phyloP scores from a whole-genome alignment of 805 yeast species.

The Saturnispora silvae region DNA sequence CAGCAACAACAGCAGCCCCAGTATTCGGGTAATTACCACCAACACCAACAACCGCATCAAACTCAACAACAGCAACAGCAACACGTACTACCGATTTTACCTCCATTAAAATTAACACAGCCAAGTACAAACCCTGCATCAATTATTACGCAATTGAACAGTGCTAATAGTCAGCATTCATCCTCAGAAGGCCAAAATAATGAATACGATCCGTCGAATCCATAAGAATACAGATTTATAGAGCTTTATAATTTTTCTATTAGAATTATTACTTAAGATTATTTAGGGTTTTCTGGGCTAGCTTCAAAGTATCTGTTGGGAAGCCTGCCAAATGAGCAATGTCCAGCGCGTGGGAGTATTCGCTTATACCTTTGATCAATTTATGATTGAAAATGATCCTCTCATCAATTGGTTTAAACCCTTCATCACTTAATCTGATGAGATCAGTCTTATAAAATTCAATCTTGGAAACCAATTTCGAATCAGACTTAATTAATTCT shows the following conservation, averaged over 20 bases:
- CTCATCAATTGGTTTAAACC: slow-evolving; percentile 19
- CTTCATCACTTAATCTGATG: slow-evolving; percentile 4
- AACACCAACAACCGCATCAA: not conserved
- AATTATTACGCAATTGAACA: slow-evolving; percentile 12
- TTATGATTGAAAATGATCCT: slow-evolving; percentile 42
- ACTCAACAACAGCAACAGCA: not conserved
- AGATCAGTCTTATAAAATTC: slow-evolving; percentile 21
- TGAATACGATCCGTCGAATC: slow-evolving; percentile 17
- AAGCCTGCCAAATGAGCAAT: slow-evolving; percentile 76
- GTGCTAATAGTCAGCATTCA: slow-evolving; percentile 2
- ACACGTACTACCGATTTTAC: slow-evolving; percentile 4
- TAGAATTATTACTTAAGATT: slow-evolving; percentile 11
- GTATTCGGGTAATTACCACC: slow-evolving; percentile 1
- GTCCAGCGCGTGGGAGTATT: slow-evolving; percentile 63
- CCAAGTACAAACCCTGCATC: slow-evolving; percentile 9
- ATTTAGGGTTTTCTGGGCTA: slow-evolving; percentile 41
- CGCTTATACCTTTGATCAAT: slow-evolving; percentile 57
- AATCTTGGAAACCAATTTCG: slow-evolving; percentile 18
- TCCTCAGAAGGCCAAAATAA: no score
- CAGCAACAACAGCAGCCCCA: slow-evolving; percentile 7
- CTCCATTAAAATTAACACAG: slow-evolving; percentile 5
- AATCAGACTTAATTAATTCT: slow-evolving; percentile 27
- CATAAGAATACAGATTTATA: not conserved
- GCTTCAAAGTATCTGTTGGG: slow-evolving; percentile 45
- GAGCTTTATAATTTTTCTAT: not conserved